A percentile compares a stretch with the other conserved stretches of the same genome.
phyloP scores from a whole-genome alignment of 2,329 filamentous ascomycete species.

The Hypoxylon sp. region DNA sequence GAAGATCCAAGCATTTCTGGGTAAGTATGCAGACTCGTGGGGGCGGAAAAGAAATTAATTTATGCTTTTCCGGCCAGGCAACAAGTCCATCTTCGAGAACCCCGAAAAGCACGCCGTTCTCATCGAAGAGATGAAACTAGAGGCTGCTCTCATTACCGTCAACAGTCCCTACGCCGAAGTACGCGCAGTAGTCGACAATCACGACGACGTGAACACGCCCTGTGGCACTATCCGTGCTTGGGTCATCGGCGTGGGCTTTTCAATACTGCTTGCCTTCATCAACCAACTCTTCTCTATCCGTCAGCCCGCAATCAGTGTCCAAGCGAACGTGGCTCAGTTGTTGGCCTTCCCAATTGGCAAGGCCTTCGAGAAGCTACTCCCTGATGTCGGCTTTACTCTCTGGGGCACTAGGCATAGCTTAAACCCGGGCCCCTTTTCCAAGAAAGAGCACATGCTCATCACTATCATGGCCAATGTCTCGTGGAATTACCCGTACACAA shows the following conservation, averaged over 20 bases:
- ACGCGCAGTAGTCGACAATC: constrained; percentile 66
- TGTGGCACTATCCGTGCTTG: constrained; percentile 70
- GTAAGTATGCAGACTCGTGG: constrained; percentile 26
- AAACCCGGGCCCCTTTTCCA: constrained; percentile 61
- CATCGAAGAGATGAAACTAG: constrained; percentile 55
- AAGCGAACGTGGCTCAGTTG: constrained; percentile 70
- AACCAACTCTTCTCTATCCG: constrained; percentile 73
- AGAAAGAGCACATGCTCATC: constrained; percentile 73
- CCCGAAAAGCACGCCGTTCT: constrained; percentile 56
- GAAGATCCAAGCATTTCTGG: constrained; percentile 59
- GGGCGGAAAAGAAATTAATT: neutral
- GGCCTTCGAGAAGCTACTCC: constrained; percentile 65
- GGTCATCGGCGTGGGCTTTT: constrained; percentile 67
- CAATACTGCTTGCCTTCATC: constrained; percentile 64
- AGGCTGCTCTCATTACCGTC: constrained; percentile 55
- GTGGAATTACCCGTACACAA: constrained; percentile 63
- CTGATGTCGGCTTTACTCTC: constrained; percentile 64
- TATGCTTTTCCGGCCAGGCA: constrained; percentile 9
- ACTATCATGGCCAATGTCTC: constrained; percentile 74
- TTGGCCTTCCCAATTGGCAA: constrained; percentile 70
- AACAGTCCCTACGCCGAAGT: constrained; percentile 60
- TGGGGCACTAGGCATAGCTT: constrained; percentile 57
- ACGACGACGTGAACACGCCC: constrained; percentile 65
- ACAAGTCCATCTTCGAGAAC: constrained; percentile 50
- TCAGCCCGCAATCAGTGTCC: constrained; percentile 68